A percentile compares a stretch with the other conserved stretches of the same genome.
phyloP scores from a whole-genome alignment of 192 early-diverging fungal genomes.

The Coemansia furcata region DNA sequence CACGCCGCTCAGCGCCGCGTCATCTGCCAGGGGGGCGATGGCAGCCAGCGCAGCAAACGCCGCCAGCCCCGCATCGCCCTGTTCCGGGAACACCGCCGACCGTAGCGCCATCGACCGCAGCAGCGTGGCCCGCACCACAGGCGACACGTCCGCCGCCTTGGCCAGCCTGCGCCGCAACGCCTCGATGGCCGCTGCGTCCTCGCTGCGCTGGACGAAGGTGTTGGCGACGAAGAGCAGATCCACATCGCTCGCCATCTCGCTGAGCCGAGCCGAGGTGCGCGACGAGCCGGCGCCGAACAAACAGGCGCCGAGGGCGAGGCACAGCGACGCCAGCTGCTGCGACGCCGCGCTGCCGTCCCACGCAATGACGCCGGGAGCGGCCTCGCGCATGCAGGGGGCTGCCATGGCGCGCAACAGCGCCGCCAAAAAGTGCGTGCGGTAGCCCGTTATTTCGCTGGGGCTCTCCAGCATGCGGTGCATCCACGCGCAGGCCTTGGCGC shows the following conservation, averaged over 20 bases:
- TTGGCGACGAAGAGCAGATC: conserved; percentile 14
- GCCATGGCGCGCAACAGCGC: conserved; percentile 17
- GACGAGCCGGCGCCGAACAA: conserved; percentile 12
- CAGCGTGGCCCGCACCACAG: neutral
- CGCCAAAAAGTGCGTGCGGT: neutral
- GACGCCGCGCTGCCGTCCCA: conserved; percentile 22
- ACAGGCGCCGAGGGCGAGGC: conserved; percentile 6
- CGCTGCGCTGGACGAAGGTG: conserved; percentile 16
- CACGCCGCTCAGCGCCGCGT: no score
- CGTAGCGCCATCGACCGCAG: conserved; percentile 20
- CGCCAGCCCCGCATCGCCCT: neutral
- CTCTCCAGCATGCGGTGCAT: neutral
- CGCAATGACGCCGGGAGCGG: neutral
- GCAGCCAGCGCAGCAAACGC: neutral
- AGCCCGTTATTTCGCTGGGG: neutral
- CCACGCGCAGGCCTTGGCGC: conserved; percentile 19
- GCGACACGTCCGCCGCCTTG: neutral
- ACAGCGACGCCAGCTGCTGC: neutral
- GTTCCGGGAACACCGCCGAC: neutral
- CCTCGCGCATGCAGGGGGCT: neutral
- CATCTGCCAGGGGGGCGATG: neutral
- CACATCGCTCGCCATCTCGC: neutral
- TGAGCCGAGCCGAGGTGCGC: neutral
- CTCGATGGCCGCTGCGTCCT: neutral
- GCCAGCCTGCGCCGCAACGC: neutral